Evolutionary conservation across 2,329 filamentous ascomycete genomes (phyloP).

Genomic region (Colletotrichum echinochloae): DNA sequence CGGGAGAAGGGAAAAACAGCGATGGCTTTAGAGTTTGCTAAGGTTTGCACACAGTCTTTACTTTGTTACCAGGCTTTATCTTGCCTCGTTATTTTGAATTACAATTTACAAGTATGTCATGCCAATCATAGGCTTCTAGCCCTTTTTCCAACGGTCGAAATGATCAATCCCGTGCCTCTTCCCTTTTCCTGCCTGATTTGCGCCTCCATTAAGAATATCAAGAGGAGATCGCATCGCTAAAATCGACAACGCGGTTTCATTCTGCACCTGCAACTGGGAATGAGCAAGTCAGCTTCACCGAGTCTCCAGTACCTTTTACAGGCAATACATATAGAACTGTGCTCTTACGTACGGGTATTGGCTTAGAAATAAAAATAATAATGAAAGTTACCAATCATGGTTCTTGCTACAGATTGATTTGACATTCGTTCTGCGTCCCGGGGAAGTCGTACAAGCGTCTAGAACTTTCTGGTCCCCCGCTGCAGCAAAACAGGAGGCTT

Average conservation of each 20-base stretch:
- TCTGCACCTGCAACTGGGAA: not conserved
- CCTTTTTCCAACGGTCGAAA: not conserved
- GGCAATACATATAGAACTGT: no score
- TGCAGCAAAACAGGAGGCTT: not conserved
- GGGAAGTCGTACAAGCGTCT: not conserved
- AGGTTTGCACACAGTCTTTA: no score
- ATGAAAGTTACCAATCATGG: not conserved
- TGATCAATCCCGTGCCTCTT: not conserved
- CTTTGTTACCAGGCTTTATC: no score
- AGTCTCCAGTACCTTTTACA: not conserved
- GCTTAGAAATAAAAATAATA: not conserved
- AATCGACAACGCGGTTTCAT: not conserved
- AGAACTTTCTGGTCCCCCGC: not conserved
- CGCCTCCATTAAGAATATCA: not conserved
- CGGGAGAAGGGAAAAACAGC: no score
- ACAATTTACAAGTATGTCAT: no score
- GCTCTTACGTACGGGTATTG: not conserved
- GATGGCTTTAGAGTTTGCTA: no score
- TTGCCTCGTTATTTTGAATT: no score
- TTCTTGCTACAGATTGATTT: slow-evolving; percentile 6
- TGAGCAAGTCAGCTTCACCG: not conserved
- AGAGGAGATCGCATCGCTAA: not conserved
- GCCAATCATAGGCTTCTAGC: not conserved
- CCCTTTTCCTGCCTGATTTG: not conserved
- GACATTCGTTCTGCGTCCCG: not conserved